These are phyloP conservation scores for Ganoderma meredithae DNA, from an alignment of 1,284 basidiomycete genomes.

Conservation along the genomic window DNA sequence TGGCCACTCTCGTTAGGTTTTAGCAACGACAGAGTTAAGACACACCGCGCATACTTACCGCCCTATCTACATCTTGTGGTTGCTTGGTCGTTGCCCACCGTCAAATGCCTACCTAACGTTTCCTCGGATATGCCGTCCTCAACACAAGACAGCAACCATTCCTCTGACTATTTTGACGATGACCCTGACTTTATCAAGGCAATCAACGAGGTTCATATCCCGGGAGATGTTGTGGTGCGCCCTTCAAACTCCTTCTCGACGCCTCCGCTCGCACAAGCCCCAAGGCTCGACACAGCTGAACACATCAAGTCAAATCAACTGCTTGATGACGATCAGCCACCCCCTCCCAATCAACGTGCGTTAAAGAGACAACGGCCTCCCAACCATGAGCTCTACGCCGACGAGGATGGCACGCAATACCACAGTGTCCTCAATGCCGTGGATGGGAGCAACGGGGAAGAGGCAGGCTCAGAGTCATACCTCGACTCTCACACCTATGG, in stretches of 20 bases:
- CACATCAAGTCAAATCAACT: not conserved
- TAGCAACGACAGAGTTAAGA: not conserved
- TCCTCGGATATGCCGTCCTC: slow-evolving; percentile 17
- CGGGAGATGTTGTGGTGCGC: slow-evolving; percentile 48
- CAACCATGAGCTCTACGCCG: slow-evolving; percentile 29
- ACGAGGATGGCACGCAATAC: slow-evolving; percentile 32
- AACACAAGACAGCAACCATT: slow-evolving; percentile 37
- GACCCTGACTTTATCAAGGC: slow-evolving; percentile 63
- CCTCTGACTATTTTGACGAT: slow-evolving; percentile 66
- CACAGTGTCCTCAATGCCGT: slow-evolving; percentile 32
- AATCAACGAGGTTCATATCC: slow-evolving; percentile 53
- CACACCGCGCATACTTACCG: too few relatives aligned
- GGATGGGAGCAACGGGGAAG: slow-evolving; percentile 21
- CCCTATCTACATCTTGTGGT: too few relatives aligned
- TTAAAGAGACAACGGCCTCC: slow-evolving; percentile 35
- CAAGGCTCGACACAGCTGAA: not conserved
- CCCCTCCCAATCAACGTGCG: slow-evolving; percentile 24
- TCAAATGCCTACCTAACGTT: not conserved
- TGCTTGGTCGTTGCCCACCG: too few relatives aligned
- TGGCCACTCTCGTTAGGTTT: not conserved
- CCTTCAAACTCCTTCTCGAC: slow-evolving; percentile 3
- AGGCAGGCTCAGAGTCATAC: slow-evolving; percentile 29
- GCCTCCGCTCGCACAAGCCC: slow-evolving; percentile 21
- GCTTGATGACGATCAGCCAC: slow-evolving; percentile 19
- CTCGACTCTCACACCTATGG: slow-evolving; percentile 67